Evolutionary conservation across 1,284 basidiomycete species (phyloP).

Genomic region (Naganishia sp.): DNA sequence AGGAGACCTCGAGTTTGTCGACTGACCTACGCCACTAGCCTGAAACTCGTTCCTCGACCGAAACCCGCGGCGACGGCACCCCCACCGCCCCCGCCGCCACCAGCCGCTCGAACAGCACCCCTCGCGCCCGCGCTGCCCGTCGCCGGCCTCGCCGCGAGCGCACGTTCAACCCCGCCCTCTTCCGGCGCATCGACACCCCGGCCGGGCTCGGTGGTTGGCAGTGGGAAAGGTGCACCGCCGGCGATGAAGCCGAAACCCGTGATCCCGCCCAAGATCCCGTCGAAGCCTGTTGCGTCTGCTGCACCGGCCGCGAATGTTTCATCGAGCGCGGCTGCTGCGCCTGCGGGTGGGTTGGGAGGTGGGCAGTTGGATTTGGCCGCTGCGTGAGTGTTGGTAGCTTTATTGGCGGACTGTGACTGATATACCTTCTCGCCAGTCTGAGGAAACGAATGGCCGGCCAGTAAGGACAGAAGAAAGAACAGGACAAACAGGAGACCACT

Average conservation of each 20-base stretch:
- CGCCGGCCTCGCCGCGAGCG: conserved; percentile 47
- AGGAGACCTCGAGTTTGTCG: neutral
- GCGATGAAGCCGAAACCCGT: conserved; percentile 55
- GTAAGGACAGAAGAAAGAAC: neutral
- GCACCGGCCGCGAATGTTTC: conserved; percentile 37
- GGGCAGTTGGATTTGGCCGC: conserved; percentile 82
- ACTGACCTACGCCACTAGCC: conserved; percentile 42
- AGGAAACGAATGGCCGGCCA: conserved; percentile 24
- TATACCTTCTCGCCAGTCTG: neutral
- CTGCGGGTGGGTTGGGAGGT: conserved; percentile 29
- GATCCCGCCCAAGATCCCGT: conserved; percentile 41
- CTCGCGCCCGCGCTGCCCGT: conserved; percentile 52
- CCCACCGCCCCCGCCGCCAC: conserved; percentile 53
- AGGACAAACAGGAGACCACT: neutral
- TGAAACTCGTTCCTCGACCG: conserved; percentile 74
- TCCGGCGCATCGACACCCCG: conserved; percentile 59
- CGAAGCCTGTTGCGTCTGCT: conserved; percentile 33
- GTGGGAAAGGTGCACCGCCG: conserved; percentile 48
- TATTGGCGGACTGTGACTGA: neutral
- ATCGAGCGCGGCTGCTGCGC: conserved; percentile 39
- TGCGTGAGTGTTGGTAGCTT: conserved; percentile 41
- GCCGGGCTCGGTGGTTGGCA: conserved; percentile 34
- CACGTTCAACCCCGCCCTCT: conserved; percentile 57
- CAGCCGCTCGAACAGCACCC: conserved; percentile 53
- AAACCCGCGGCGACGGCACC: conserved; percentile 64